A percentile compares a stretch with the other conserved stretches of the same genome.
Evolutionary conservation across 352 stramenopile species (phyloP).

Genomic region (Phytopythium delawarense): DNA sequence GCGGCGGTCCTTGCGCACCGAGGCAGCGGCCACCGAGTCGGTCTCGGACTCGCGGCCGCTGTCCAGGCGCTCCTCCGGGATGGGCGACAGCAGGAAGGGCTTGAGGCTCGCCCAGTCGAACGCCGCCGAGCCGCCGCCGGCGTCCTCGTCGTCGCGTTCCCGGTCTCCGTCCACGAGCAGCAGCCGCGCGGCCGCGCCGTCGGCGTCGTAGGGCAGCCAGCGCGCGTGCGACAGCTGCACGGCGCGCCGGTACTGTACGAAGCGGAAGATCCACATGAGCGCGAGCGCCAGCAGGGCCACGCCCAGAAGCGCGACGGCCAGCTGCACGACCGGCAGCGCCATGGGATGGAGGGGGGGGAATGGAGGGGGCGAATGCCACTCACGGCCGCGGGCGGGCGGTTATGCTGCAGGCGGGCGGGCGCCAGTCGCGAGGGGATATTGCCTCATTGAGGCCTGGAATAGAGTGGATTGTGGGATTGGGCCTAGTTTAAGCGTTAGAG

Average conservation of each 20-base stretch:
- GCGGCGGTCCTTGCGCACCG: conserved; percentile 28
- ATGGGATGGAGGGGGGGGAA: conserved; percentile 13
- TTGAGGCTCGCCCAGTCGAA: conserved; percentile 51
- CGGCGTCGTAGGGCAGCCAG: conserved; percentile 51
- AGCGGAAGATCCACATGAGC: conserved; percentile 49
- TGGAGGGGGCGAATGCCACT: too few species aligned
- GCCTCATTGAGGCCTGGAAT: too few species aligned
- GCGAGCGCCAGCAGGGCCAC: conserved; percentile 33
- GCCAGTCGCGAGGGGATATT: too few species aligned
- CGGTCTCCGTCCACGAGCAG: conserved; percentile 5
- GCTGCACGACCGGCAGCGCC: conserved; percentile 34
- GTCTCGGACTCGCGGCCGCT: conserved; percentile 50
- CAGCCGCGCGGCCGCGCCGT: conserved; percentile 12
- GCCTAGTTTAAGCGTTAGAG: too few species aligned
- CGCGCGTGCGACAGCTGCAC: conserved; percentile 56
- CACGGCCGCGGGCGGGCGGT: too few species aligned
- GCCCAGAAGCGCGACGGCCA: conserved; percentile 35
- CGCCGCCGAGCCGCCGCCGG: conserved; percentile 8
- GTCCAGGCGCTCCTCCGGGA: conserved; percentile 54
- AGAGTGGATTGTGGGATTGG: too few species aligned
- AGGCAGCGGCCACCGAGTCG: conserved; percentile 32
- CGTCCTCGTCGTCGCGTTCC: conserved; percentile 13
- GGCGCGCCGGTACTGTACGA: conserved; percentile 58
- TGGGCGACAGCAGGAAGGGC: conserved; percentile 61
- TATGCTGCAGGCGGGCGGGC: too few species aligned